Conservation (phyloP, 2,329 filamentous ascomycete species). For the Colletotrichum sublineola region DNA sequence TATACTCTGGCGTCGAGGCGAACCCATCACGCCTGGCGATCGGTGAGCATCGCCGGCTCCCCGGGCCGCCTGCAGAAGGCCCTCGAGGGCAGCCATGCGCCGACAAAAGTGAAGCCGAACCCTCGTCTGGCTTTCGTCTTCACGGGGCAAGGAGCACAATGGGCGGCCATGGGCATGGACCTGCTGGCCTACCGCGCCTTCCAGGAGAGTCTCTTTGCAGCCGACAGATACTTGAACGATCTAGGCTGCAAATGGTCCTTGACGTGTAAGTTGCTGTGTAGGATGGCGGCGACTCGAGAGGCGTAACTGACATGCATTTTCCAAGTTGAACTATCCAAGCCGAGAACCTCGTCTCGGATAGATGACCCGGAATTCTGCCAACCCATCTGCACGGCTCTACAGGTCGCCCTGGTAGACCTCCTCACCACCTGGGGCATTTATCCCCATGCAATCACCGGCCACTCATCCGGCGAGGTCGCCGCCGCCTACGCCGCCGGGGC, state of each 20-base stretch:
- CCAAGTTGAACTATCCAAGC: constrained; percentile 44
- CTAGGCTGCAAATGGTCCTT: constrained; percentile 48
- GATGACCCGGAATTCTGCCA: constrained; percentile 58
- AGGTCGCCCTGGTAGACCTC: constrained; percentile 61
- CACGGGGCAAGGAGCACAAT: constrained; percentile 49
- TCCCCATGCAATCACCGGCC: constrained; percentile 57
- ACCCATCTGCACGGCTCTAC: constrained; percentile 60
- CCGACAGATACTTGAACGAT: constrained; percentile 49
- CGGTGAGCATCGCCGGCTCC: constrained; percentile 27
- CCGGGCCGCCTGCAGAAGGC: background rate
- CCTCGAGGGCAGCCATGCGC: background rate
- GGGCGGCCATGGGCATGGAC: constrained; percentile 44
- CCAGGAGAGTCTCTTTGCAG: constrained; percentile 52
- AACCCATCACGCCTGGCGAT: constrained; percentile 29
- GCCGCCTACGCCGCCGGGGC: constrained; percentile 59
- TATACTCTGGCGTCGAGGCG: constrained; percentile 56
- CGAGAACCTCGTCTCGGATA: constrained; percentile 50
- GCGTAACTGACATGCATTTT: constrained; percentile 5
- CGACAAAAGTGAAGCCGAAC: constrained; percentile 9
- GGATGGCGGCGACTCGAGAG: background rate
- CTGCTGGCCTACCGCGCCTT: constrained; percentile 51
- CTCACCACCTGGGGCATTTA: constrained; percentile 57
- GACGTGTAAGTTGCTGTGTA: constrained; percentile 32
- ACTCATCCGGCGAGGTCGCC: constrained; percentile 63
- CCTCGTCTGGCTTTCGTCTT: constrained; percentile 45